Percentiles rank a stretch among this genome's conserved stretches.
phyloP scores from a whole-genome alignment of 805 yeast genomes.

The Hyphopichia homilentoma region DNA sequence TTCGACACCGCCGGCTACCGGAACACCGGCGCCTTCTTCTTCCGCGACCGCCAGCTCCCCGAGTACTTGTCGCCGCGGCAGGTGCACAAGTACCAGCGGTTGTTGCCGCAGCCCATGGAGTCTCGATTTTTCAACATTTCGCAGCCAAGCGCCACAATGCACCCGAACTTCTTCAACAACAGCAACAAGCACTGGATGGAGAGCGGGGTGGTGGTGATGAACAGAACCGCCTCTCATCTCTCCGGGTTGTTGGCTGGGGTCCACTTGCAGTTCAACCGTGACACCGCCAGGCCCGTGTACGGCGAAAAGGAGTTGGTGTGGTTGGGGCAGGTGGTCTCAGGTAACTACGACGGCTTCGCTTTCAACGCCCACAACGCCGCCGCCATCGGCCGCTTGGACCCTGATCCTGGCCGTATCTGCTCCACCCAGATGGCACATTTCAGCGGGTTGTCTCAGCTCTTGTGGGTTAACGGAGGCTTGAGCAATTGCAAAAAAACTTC shows the following conservation, averaged over 20 bases:
- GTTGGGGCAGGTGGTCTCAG: slow-evolving; percentile 25
- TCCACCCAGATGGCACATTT: slow-evolving; percentile 25
- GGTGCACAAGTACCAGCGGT: not conserved
- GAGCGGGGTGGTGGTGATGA: slow-evolving; percentile 31
- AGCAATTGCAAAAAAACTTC: slow-evolving; percentile 17
- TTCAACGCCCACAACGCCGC: slow-evolving; percentile 18
- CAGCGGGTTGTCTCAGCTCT: slow-evolving; percentile 10
- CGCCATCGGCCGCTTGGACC: slow-evolving; percentile 17
- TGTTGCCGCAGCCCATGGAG: slow-evolving; percentile 1
- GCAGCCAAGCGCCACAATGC: no score
- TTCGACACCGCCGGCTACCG: slow-evolving; percentile 14
- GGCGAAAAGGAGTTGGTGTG: slow-evolving; percentile 28
- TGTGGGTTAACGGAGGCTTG: slow-evolving; percentile 31
- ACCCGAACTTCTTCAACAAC: slow-evolving; percentile 18
- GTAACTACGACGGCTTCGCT: slow-evolving; percentile 13
- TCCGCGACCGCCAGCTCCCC: slow-evolving; percentile 6
- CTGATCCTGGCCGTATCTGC: slow-evolving; percentile 16
- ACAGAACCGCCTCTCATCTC: slow-evolving; percentile 21
- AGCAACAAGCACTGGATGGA: slow-evolving; percentile 22
- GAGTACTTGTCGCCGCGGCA: not conserved
- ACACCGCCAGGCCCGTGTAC: slow-evolving; percentile 23
- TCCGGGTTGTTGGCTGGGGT: no score
- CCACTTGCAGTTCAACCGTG: no score
- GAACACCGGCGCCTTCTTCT: slow-evolving; percentile 17
- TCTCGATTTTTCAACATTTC: no score